Percentiles rank a stretch among this genome's conserved stretches.
These are phyloP conservation scores for Viridothelium virens DNA, from an alignment of 495 filamentous ascomycete genomes.

Conservation along the genomic window DNA sequence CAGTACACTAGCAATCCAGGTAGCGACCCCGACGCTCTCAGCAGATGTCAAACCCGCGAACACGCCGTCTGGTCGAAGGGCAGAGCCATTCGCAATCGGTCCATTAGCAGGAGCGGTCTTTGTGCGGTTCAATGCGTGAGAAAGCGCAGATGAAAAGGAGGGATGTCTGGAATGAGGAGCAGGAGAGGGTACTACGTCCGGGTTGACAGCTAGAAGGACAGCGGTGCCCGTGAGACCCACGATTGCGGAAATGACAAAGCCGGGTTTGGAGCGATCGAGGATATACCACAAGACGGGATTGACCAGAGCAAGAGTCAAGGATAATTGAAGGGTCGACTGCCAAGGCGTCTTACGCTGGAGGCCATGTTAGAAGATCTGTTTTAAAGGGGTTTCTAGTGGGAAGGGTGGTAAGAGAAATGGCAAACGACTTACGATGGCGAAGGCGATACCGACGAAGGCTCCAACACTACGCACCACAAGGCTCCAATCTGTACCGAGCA, in stretches of 20 bases:
- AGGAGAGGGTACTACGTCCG: conserved; percentile 66
- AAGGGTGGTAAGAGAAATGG: background rate
- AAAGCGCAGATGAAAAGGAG: background rate
- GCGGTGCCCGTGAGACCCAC: conserved; percentile 69
- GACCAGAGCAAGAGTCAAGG: conserved; percentile 78
- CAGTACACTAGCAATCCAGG: conserved; percentile 85
- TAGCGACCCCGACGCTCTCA: conserved; percentile 68
- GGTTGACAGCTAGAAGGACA: conserved; percentile 62
- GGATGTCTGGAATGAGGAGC: conserved; percentile 25
- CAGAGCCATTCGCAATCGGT: conserved; percentile 11
- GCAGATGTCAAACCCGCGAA: conserved; percentile 54
- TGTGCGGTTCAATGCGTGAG: conserved; percentile 2
- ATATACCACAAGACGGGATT: conserved; percentile 96
- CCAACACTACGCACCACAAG: conserved; percentile 79
- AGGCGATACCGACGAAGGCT: conserved; percentile 91
- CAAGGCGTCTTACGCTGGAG: conserved; percentile 73
- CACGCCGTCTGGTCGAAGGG: conserved; percentile 30
- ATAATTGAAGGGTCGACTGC: conserved; percentile 89
- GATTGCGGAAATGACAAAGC: conserved; percentile 64
- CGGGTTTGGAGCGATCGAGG: conserved; percentile 79
- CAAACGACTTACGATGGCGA: conserved; percentile 69
- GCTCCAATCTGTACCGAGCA: conserved; percentile 54
- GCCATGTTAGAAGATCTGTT: conserved; percentile 18
- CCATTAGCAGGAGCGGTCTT: background rate
- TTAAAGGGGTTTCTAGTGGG: background rate